Evolutionary conservation across 495 filamentous ascomycete genomes (phyloP), one percentile per base, ranked within the genome.

Genomic region (Cryomyces antarcticus): DNA sequence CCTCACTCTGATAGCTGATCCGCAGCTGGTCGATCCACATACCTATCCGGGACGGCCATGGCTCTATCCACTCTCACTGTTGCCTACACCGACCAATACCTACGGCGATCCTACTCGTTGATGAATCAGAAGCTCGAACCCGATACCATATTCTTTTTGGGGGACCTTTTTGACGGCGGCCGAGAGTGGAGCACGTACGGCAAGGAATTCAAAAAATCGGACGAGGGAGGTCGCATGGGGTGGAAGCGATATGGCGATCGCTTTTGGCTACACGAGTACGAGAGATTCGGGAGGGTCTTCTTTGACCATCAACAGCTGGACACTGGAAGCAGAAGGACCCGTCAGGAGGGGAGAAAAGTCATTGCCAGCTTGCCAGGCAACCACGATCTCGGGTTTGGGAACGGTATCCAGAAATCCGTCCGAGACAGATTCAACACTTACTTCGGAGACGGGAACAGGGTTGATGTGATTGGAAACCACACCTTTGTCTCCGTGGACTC

Each of bases 11-110:
- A 66, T 99, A 45, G 87, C 92, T 34, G 92, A 99, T 56, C 92
- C 92, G n/a, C 92, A 99, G 57, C 69, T 99, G 31, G 84, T 94
- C 52, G 92, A 99, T 61, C 83, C 88, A 29, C 89, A 99, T 56
- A 89, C 85, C 10, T 96, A 99, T 57, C 82, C 89, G 12, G 89
- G 80, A 39, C 80, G 92, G 35, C 89, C 89, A 34, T 89, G 87
- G 82, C 79, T 12, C 59, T 96, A 5, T 81, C 75, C 17, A 70
- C 77, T 1, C 56, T 89, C 39, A 95, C 88, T 0, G 68, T 87
- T 31, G 61, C 68, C 42, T 78, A 92, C 53, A 93, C 84, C 5
- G 92, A 99, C 53, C 77, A 81, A 46, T 99, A 93, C 52, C 64
- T 96, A 45, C 73, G 77, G 12, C 78, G 85, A 7, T 76, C 78